Evolutionary conservation across 2,329 filamentous ascomycete species (phyloP), one percentile per base, ranked within the genome.

Genomic region (Sporothrix pseudoabietina): DNA sequence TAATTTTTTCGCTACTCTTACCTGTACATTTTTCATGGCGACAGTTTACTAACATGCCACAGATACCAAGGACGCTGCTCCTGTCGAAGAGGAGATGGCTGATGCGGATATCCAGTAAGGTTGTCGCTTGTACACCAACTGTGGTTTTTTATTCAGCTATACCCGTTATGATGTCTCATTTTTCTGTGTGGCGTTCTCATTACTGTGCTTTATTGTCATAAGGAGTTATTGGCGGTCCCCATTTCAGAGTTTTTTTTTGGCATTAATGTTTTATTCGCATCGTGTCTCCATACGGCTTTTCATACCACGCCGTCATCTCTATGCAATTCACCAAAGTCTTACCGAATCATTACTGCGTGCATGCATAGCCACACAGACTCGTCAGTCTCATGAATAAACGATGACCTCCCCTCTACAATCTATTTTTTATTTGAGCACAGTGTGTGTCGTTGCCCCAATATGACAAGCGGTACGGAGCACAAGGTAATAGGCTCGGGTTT

Each of bases 81-180:
- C 65, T 44, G 61, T 14, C n/a, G 65, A 49, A 30, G 65, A 68
- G 26, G 65, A 68, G 26, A 68, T 68, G 65, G 65, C 44, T 4
- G 65, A 68, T 68, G 65, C 10, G 14, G 26, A 68, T 35, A 68
- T 68, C 44, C 65, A 68, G 65, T 68, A 26, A 68, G 16, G 44
- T 10, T 39, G 57, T n/a, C 30, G 26, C 10, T 19, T 39, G 6
- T 66, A 22, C 59, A 39, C 35, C 41, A 49, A 49, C 63, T 49
- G 35, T 44, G 59, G 44, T 35, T 35, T 35, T 19, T 8, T 2
- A 35, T 35, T 35, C 30, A 35, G 55, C 55, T 35, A 35, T 59
- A 35, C 55, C 55, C 55, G 55, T 59, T 19, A 35, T 19, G 16
- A n/a, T 61, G 16, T 47, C 22, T 47, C 22, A 19, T 22, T 19